A percentile compares a stretch with the other conserved stretches of the same genome.
These are phyloP conservation scores for Monosporascus ibericus DNA, from an alignment of 2,329 filamentous ascomycete genomes.

Conservation along the genomic window DNA sequence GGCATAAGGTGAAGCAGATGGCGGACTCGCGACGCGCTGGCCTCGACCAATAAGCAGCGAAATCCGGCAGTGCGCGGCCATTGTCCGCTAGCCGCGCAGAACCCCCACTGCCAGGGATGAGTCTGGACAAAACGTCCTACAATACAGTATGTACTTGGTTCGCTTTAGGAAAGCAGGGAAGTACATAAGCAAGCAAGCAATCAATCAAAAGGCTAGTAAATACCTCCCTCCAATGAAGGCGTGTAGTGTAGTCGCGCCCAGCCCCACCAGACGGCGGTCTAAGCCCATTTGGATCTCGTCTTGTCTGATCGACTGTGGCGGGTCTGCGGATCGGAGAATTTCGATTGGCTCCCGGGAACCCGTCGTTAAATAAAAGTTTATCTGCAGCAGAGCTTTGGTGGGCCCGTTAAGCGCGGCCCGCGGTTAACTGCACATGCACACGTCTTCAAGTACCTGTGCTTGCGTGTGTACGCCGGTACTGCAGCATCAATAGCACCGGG, in stretches of 20 bases:
- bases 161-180: too few relatives aligned
- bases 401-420: slow-evolving; percentile 23
- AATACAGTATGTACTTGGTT: too few relatives aligned
- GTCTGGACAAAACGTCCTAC: neutral
- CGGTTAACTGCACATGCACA: slow-evolving; percentile 5
- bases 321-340: slow-evolving; percentile 13
- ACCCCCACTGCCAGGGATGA: neutral
- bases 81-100: neutral
- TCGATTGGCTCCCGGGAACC: slow-evolving; percentile 20
- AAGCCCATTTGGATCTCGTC: slow-evolving; percentile 1
- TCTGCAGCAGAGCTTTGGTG: slow-evolving; percentile 8
- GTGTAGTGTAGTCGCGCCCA: too few relatives aligned
- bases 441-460: neutral
- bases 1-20: slow-evolving; percentile 14
- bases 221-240: too few relatives aligned
- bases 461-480: too few relatives aligned
- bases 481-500: too few relatives aligned
- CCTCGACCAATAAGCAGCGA: slow-evolving; percentile 15
- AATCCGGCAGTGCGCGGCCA: neutral
- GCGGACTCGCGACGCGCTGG: slow-evolving; percentile 23
- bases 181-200: too few relatives aligned
- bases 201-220: too few relatives aligned
- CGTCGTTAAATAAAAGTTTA: slow-evolving; percentile 15
- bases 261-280: too few relatives aligned
- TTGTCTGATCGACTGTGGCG: slow-evolving; percentile 14